A percentile compares a stretch with the other conserved stretches of the same genome.
These are phyloP conservation scores for Laburnicola sp. DNA, from an alignment of 2,329 filamentous ascomycete genomes.

Conservation along the genomic window DNA sequence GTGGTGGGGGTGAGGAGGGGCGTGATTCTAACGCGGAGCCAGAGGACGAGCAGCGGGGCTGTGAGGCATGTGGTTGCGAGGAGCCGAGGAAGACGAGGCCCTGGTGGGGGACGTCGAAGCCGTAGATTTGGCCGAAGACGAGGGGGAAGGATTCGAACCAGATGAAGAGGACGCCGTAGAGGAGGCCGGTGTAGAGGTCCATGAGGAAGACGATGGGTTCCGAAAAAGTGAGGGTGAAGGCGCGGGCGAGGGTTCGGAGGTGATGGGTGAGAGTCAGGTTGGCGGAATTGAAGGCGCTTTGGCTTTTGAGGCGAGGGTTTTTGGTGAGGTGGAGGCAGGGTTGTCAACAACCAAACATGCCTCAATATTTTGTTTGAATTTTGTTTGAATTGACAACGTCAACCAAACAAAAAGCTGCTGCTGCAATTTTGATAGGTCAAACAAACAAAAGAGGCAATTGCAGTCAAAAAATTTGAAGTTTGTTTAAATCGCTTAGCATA, in stretches of 20 bases:
- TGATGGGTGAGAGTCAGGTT: constrained; percentile 34
- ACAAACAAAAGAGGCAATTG: no score
- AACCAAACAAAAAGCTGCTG: no score
- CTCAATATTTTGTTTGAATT: no score
- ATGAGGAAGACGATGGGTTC: constrained; percentile 45
- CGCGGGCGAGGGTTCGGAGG: constrained; percentile 44
- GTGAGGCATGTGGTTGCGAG: no score
- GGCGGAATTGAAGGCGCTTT: constrained; percentile 40
- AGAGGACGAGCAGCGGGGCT: no score
- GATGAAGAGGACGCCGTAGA: constrained; percentile 47
- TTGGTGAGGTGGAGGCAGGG: constrained; percentile 30
- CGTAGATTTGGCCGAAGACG: constrained; percentile 44
- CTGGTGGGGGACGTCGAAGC: constrained; percentile 35
- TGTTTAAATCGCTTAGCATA: no score
- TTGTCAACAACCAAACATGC: no score
- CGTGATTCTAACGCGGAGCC: no score
- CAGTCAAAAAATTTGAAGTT: no score
- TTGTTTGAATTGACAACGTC: no score
- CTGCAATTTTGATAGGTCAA: no score
- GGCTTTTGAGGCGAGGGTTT: constrained; percentile 31
- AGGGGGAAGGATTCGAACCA: constrained; percentile 50
- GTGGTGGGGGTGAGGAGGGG: constrained; percentile 19
- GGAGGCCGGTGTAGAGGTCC: constrained; percentile 46
- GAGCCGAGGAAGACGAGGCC: no score
- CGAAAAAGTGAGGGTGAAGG: constrained; percentile 45